These are phyloP conservation scores for Penicillium sp. DNA, from an alignment of 2,329 filamentous ascomycete species.

Conservation along the genomic window DNA sequence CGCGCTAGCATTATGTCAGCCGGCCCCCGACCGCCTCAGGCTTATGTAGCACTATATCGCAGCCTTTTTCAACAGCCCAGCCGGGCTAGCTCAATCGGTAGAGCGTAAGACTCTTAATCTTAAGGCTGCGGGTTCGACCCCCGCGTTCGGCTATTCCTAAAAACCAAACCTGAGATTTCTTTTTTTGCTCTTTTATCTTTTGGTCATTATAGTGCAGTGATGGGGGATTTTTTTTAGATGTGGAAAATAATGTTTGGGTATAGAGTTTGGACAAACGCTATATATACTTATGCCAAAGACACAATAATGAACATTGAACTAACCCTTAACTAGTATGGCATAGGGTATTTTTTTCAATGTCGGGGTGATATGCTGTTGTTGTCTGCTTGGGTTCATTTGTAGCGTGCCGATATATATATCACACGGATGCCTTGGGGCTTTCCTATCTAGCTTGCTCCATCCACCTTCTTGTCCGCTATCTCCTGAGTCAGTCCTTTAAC, in stretches of 20 bases:
- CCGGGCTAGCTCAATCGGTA: slow-evolving; percentile 53
- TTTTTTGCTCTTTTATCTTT: slow-evolving; percentile 6
- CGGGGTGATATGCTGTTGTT: not conserved
- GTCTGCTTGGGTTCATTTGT: not conserved
- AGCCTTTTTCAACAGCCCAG: slow-evolving; percentile 13
- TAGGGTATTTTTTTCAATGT: too few relatives aligned
- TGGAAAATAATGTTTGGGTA: not conserved
- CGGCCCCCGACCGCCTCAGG: not conserved
- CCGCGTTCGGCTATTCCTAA: slow-evolving; percentile 42
- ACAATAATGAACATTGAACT: too few relatives aligned
- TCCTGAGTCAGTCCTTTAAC: slow-evolving; percentile 57
- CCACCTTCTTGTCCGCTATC: slow-evolving; percentile 7
- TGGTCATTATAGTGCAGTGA: not conserved
- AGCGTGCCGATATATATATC: not conserved
- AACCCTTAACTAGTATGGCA: too few relatives aligned
- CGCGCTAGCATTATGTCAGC: slow-evolving; percentile 24
- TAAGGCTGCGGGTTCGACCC: slow-evolving; percentile 47
- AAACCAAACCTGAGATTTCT: slow-evolving; percentile 13
- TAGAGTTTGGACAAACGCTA: not conserved
- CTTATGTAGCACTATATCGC: not conserved
- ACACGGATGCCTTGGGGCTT: not conserved
- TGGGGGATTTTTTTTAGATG: not conserved
- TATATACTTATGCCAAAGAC: not conserved
- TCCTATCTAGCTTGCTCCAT: not conserved
- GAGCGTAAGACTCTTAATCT: slow-evolving; percentile 52